These are phyloP conservation scores for Trichoderma koningiopsis DNA, from an alignment of 2,329 filamentous ascomycete genomes.

Conservation along the genomic window DNA sequence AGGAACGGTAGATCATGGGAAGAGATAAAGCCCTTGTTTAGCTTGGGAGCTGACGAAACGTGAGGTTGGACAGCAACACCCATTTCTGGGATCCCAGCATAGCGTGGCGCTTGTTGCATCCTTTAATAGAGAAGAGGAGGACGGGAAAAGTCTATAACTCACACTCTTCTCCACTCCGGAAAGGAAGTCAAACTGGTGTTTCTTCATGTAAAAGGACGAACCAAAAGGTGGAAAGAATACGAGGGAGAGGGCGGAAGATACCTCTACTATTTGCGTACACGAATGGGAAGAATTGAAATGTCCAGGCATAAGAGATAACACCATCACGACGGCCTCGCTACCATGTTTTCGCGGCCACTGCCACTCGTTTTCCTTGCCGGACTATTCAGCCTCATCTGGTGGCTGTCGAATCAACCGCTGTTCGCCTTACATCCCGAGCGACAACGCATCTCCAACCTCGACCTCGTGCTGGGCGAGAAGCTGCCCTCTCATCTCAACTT, in stretches of 20 bases:
- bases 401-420: constrained; percentile 30
- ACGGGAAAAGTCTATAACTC: neutral
- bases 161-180: neutral
- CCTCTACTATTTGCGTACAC: neutral
- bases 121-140: neutral
- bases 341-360: constrained; percentile 4
- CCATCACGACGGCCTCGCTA: neutral
- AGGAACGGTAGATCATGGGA: neutral
- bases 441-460: constrained; percentile 31
- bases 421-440: constrained; percentile 29
- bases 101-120: neutral
- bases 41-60: neutral
- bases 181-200: neutral
- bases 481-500: constrained; percentile 35
- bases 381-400: constrained; percentile 22
- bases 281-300: neutral
- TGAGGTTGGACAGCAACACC: neutral
- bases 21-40: neutral
- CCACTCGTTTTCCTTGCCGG: constrained; percentile 17
- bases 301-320: neutral
- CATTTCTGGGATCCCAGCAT: neutral
- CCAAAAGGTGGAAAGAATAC: neutral
- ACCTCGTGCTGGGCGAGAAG: constrained; percentile 21
- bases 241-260: neutral
- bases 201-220: neutral